Percentiles rank a stretch among this genome's conserved stretches.
Evolutionary conservation across 2,329 filamentous ascomycete species (phyloP).

Genomic region (Ilyonectria sp.): DNA sequence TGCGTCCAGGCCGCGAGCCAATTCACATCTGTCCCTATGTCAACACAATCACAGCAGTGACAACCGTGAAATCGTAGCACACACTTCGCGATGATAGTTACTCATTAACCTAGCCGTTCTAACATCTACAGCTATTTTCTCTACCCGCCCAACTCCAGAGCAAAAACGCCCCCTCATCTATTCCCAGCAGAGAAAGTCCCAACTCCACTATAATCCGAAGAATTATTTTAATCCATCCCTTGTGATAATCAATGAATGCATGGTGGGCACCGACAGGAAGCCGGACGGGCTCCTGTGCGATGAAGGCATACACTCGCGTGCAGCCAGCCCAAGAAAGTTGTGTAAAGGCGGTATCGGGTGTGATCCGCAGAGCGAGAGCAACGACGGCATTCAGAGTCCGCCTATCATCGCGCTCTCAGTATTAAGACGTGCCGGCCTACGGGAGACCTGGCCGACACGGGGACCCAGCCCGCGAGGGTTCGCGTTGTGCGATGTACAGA

Average conservation of each 20-base stretch:
- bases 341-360: neutral
- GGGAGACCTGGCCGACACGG: constrained; percentile 37
- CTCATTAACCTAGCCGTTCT: constrained; percentile 22
- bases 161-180: neutral
- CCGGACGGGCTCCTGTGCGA: neutral
- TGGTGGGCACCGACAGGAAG: neutral
- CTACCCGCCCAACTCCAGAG: constrained; percentile 9
- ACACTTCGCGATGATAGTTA: constrained; percentile 18
- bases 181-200: neutral
- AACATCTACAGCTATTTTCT: constrained; percentile 11
- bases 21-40: neutral
- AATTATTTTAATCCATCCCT: neutral
- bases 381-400: neutral
- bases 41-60: neutral
- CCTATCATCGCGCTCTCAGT: constrained; percentile 7
- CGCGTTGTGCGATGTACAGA: neutral
- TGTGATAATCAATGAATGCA: neutral
- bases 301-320: neutral
- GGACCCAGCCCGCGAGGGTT: neutral
- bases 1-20: no score
- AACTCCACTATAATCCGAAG: constrained; percentile 7
- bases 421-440: constrained; percentile 30
- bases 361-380: neutral
- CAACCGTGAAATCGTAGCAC: neutral
- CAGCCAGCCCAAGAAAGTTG: neutral